Conservation (phyloP, 331 rosid species). For the Pyrus hybrid region DNA sequence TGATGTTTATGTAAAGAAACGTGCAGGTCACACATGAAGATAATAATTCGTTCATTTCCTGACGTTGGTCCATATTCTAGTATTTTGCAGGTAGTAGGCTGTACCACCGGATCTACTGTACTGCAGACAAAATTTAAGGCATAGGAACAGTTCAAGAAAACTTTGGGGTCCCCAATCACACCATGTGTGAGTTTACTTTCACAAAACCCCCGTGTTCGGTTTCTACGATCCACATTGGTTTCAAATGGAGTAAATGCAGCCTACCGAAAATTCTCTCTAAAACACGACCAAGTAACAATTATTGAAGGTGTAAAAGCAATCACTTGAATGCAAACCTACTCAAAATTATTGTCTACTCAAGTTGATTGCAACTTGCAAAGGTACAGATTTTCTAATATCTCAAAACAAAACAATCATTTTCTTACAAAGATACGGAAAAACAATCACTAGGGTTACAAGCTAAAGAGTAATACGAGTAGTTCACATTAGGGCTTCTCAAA, state of each 20-base stretch:
- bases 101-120: not conserved
- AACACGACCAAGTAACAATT: not conserved
- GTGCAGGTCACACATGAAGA: too few relatives aligned
- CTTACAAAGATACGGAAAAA: not conserved
- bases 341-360: not conserved
- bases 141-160: too few relatives aligned
- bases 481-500: not conserved
- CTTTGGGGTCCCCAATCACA: too few relatives aligned
- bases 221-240: too few relatives aligned
- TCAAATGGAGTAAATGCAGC: too few relatives aligned
- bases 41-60: not conserved
- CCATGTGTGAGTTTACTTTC: too few relatives aligned
- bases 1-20: too few relatives aligned
- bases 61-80: not conserved
- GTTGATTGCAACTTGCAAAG: not conserved
- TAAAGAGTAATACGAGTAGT: not conserved
- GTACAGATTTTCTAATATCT: not conserved
- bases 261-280: too few relatives aligned
- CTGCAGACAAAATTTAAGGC: not conserved
- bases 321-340: not conserved
- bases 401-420: not conserved
- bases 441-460: not conserved
- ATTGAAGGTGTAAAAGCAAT: not conserved
- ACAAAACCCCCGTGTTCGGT: too few relatives aligned
- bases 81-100: not conserved